Percentiles rank a stretch among this genome's conserved stretches.
Evolutionary conservation across 164 flowering plant genomes (phyloP).

Genomic region (Piper longum): DNA sequence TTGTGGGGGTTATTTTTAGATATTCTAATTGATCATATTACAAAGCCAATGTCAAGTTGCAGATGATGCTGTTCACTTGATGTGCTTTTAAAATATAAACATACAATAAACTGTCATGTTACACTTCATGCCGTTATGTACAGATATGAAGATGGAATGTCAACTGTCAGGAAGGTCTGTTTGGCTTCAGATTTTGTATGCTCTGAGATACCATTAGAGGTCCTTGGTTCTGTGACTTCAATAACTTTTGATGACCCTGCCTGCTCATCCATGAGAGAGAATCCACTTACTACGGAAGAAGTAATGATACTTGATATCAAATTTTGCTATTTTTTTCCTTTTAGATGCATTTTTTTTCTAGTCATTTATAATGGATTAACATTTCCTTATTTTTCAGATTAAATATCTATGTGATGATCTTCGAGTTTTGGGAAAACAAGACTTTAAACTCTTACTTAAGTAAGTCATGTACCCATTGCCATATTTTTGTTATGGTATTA

Average conservation of each 20-base stretch:
- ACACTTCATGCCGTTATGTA: background rate
- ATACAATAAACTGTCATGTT: background rate
- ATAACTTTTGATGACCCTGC: conserved; percentile 63
- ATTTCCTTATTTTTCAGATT: conserved; percentile 28
- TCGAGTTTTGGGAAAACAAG: conserved; percentile 80
- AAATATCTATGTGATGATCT: conserved; percentile 77
- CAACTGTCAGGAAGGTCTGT: conserved; percentile 50
- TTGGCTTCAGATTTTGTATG: conserved; percentile 70
- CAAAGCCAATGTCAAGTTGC: too few species aligned
- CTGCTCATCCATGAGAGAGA: conserved; percentile 49
- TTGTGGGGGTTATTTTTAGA: too few species aligned
- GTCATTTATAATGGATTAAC: background rate
- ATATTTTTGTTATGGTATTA: background rate
- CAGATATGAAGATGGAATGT: conserved; percentile 74
- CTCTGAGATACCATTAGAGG: conserved; percentile 68
- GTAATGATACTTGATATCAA: conserved; percentile 17
- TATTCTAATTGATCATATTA: too few species aligned
- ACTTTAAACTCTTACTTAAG: conserved; percentile 87
- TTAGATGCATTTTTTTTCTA: background rate
- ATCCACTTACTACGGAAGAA: conserved; percentile 74
- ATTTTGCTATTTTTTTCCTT: background rate
- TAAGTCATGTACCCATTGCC: conserved; percentile 18
- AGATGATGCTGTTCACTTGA: background rate
- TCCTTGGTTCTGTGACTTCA: conserved; percentile 77
- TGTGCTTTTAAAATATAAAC: background rate